Conservation (phyloP, 345 rosid genomes). For the Murraya koenigii region DNA sequence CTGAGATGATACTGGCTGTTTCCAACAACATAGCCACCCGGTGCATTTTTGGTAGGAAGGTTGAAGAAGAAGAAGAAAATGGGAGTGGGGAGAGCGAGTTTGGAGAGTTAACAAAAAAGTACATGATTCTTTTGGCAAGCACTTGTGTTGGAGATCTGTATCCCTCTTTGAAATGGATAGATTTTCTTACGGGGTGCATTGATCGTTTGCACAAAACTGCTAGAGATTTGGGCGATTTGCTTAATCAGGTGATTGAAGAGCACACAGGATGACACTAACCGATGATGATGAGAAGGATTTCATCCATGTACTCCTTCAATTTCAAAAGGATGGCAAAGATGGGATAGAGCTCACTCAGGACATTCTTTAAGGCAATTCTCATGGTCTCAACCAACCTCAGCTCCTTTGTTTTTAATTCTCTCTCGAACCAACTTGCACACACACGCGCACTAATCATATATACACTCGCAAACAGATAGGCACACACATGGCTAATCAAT, state of each 20-base stretch:
- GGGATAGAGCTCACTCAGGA: constrained; percentile 12
- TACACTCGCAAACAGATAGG: no score
- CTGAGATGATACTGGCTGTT: constrained; percentile 10
- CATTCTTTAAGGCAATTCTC: constrained; percentile 31
- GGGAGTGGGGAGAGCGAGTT: background rate
- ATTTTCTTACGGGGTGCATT: constrained; percentile 7
- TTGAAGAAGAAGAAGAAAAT: background rate
- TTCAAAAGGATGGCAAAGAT: constrained; percentile 17
- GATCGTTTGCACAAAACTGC: background rate
- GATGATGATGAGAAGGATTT: constrained; percentile 13
- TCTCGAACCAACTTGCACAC: background rate
- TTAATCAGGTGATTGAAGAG: constrained; percentile 16
- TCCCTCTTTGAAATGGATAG: constrained; percentile 20
- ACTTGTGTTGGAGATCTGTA: constrained; percentile 20
- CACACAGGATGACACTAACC: background rate
- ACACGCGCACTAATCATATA: no score
- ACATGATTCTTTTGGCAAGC: background rate
- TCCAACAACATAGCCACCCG: constrained; percentile 5
- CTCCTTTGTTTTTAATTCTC: background rate
- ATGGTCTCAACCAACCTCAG: constrained; percentile 12
- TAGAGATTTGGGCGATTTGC: background rate
- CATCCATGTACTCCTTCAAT: constrained; percentile 25
- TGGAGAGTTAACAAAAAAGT: background rate
- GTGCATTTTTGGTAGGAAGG: constrained; percentile 11
- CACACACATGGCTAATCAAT: no score